Percentiles rank a stretch among this genome's conserved stretches.
Conservation (phyloP, 2,329 filamentous ascomycete species). For the Cordyceps pruinosa region DNA sequence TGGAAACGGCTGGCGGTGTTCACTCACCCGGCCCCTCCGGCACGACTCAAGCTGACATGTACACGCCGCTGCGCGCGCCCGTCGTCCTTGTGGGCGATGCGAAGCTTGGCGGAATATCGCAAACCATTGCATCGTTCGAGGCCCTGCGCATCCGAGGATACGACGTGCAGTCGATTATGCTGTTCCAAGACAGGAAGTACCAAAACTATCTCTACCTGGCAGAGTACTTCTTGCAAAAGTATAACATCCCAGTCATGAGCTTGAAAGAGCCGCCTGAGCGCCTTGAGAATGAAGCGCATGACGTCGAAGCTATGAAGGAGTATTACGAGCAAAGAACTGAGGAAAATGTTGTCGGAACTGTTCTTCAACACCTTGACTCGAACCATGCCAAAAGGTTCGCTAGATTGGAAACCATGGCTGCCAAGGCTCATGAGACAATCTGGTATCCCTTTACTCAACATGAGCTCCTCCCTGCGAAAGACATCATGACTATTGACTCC, state of each 20-base stretch:
- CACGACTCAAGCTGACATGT: conserved; percentile 70
- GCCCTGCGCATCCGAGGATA: conserved; percentile 72
- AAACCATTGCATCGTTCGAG: conserved; percentile 74
- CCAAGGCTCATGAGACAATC: conserved; percentile 55
- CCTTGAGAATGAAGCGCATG: conserved; percentile 32
- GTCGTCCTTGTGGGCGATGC: conserved; percentile 69
- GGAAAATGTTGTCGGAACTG: conserved; percentile 30
- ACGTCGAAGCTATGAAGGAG: conserved; percentile 48
- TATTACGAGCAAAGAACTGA: conserved; percentile 54
- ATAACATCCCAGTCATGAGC: conserved; percentile 49
- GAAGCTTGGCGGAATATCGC: conserved; percentile 70
- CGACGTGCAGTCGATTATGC: conserved; percentile 61
- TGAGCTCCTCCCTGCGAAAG: conserved; percentile 49
- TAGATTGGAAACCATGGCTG: conserved; percentile 54
- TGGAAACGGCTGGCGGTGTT: conserved; percentile 79
- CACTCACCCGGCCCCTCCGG: conserved; percentile 73
- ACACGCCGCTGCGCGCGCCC: conserved; percentile 65
- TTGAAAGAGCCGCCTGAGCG: conserved; percentile 54
- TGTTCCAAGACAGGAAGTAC: conserved; percentile 62
- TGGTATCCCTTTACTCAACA: conserved; percentile 91
- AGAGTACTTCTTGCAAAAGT: conserved; percentile 57
- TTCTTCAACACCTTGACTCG: conserved; percentile 45
- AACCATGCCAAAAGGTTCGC: conserved; percentile 51
- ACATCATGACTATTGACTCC: conserved; percentile 72
- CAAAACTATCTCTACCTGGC: conserved; percentile 61